phyloP scores from a whole-genome alignment of 331 rosid species.

The Arachis monticola region DNA sequence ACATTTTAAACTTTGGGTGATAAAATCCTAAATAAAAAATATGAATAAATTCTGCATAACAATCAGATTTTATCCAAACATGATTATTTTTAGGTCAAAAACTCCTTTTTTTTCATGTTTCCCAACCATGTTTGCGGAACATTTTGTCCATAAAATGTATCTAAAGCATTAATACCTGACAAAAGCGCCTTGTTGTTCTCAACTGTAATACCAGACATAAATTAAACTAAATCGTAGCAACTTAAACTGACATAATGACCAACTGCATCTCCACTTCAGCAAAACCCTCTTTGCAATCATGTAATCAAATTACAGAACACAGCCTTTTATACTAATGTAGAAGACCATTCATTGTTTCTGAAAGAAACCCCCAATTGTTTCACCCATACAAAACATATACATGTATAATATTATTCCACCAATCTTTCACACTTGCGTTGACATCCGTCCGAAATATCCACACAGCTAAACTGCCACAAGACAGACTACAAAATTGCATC shows the following conservation, averaged over 20 bases:
- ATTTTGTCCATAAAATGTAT: conserved; percentile 5
- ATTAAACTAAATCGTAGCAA: neutral
- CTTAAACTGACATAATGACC: conserved; percentile 12
- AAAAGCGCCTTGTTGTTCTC: neutral
- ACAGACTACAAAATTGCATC: conserved; percentile 68
- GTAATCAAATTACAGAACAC: neutral
- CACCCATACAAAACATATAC: conserved; percentile 51
- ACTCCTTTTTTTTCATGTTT: neutral
- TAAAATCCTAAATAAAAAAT: too few relatives aligned
- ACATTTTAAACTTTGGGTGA: too few relatives aligned
- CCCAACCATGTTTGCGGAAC: neutral
- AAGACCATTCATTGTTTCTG: conserved; percentile 44
- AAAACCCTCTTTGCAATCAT: conserved; percentile 2
- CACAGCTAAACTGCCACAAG: conserved; percentile 57
- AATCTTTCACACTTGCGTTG: conserved; percentile 45
- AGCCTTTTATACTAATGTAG: conserved; percentile 10
- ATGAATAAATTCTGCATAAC: too few relatives aligned
- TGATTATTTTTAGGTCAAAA: too few relatives aligned
- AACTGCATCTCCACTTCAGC: neutral
- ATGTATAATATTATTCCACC: conserved; percentile 58
- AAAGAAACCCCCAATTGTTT: conserved; percentile 40
- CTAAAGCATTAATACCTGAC: neutral
- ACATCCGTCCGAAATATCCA: conserved; percentile 53
- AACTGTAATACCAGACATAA: neutral
- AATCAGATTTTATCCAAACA: too few relatives aligned